Base-by-base conservation (phyloP, 2,329 filamentous ascomycete species). In the Claviceps arundinis region DNA sequence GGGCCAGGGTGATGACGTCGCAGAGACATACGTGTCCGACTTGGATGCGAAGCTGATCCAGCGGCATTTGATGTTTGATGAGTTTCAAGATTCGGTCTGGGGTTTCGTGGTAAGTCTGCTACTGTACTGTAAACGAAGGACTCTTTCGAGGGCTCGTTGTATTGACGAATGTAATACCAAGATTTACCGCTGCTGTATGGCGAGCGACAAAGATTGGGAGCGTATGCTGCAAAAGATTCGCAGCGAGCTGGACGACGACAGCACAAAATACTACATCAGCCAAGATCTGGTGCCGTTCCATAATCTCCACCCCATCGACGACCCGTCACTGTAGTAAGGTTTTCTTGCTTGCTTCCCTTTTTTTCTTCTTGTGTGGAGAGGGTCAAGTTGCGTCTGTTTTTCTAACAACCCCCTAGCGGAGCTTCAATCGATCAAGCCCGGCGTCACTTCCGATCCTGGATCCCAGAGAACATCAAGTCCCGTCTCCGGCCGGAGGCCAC, bases 371-470 rank as follows among this genome's bases (percentile, higher is more conserved):
- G 4, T 6, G 4, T 6, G 24, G 24, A 6, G 24, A 24, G 24
- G 4, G 5, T 24, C 24, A 24, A 24, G 24, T 24, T 24, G 38
- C n/a, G 46, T 24, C 19, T 19, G 22, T 41, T 37, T 17, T 3
- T 9, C 37, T 41, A 17, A 42, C 11, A 30, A 40, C 30, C 30
- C 41, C 44, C 19, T 17, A 45, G 49, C 49, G 41, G 49, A 50
- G 49, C 41, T 42, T 45, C 49, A 34, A 38, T 43, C 30, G 14
- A 47, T 7, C 43, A 51, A 47, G 50, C 47, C 17, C 50, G 50
- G 34, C 9, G 41, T 40, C 50, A 47, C 50, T 51, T 51, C 43
- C 43, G 41, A n/a, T 51, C 42, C 22, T 51, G 43, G 50, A 43
- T 51, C 37, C 22, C 50, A 34, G 45, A 47, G 43, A 41, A 47